Evolutionary conservation across 495 filamentous ascomycete species (phyloP).

Genomic region (Tetracladium marchalianum): DNA sequence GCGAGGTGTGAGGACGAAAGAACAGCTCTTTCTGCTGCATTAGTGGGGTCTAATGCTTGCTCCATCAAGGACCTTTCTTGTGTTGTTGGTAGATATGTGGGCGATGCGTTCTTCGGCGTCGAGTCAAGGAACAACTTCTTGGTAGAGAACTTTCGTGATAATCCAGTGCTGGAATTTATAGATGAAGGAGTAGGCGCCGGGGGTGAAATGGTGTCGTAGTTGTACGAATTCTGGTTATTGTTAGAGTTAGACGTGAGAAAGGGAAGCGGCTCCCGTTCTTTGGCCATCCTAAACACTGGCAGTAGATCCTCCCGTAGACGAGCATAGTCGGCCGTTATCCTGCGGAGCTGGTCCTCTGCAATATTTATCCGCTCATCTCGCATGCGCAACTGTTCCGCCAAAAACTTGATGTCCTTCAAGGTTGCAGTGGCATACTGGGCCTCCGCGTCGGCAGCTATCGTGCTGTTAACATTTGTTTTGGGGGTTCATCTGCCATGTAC

Average conservation of each 20-base stretch:
- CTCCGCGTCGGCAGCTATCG: slow-evolving; percentile 76
- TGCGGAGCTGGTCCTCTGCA: slow-evolving; percentile 69
- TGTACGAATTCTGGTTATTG: slow-evolving; percentile 32
- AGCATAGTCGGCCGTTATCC: slow-evolving; percentile 75
- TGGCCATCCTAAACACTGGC: slow-evolving; percentile 78
- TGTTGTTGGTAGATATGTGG: slow-evolving; percentile 59
- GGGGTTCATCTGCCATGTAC: slow-evolving; percentile 21
- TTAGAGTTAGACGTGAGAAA: slow-evolving; percentile 7
- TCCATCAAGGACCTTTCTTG: slow-evolving; percentile 46
- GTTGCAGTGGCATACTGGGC: slow-evolving; percentile 76
- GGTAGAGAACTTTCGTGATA: slow-evolving; percentile 78
- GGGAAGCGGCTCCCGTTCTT: slow-evolving; percentile 82
- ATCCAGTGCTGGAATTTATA: slow-evolving; percentile 33
- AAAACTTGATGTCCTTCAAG: slow-evolving; percentile 78
- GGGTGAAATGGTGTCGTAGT: slow-evolving; percentile 37
- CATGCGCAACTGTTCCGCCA: slow-evolving; percentile 75
- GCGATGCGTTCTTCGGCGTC: slow-evolving; percentile 66
- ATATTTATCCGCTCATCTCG: slow-evolving; percentile 79
- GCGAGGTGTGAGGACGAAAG: slow-evolving; percentile 69
- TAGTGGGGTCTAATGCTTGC: slow-evolving; percentile 42
- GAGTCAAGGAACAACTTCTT: slow-evolving; percentile 81
- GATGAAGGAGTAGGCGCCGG: slow-evolving; percentile 41
- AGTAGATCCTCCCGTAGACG: slow-evolving; percentile 82
- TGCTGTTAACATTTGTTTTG: slow-evolving; percentile 2
- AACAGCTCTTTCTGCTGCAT: slow-evolving; percentile 47